phyloP scores from a whole-genome alignment of 2,329 filamentous ascomycete genomes.

The Hymenoscyphus infarciens region DNA sequence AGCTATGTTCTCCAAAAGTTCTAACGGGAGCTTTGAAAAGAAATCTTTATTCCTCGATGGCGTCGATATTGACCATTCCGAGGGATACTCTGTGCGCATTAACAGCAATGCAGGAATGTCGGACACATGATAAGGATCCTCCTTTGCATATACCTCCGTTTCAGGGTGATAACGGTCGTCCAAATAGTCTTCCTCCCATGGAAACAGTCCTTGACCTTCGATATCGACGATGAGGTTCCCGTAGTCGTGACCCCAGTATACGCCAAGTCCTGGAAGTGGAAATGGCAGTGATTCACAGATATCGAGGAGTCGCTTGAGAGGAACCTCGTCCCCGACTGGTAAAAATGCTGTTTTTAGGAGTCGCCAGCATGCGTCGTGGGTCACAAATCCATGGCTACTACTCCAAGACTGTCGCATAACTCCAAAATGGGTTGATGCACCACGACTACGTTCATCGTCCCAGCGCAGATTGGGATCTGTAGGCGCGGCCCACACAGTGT shows the following conservation, averaged over 20 bases:
- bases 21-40: slow-evolving; percentile 4
- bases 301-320: not conserved
- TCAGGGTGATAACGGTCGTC: not conserved
- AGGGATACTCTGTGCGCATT: not conserved
- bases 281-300: not conserved
- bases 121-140: not conserved
- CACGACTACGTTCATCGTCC: not conserved
- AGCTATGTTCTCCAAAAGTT: not conserved
- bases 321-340: not conserved
- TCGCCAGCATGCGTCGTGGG: not conserved
- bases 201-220: not conserved
- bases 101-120: not conserved
- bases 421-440: not conserved
- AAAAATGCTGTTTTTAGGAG: not conserved
- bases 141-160: not conserved
- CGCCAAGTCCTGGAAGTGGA: not conserved
- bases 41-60: not conserved
- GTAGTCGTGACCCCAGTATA: not conserved
- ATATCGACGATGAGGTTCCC: not conserved
- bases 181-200: not conserved
- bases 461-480: not conserved
- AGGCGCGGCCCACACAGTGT: not conserved
- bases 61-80: not conserved
- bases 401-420: not conserved
- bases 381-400: not conserved